A percentile compares a stretch with the other conserved stretches of the same genome.
These are phyloP conservation scores for Barbatosphaeria neglecta DNA, from an alignment of 495 filamentous ascomycete species.

Conservation along the genomic window DNA sequence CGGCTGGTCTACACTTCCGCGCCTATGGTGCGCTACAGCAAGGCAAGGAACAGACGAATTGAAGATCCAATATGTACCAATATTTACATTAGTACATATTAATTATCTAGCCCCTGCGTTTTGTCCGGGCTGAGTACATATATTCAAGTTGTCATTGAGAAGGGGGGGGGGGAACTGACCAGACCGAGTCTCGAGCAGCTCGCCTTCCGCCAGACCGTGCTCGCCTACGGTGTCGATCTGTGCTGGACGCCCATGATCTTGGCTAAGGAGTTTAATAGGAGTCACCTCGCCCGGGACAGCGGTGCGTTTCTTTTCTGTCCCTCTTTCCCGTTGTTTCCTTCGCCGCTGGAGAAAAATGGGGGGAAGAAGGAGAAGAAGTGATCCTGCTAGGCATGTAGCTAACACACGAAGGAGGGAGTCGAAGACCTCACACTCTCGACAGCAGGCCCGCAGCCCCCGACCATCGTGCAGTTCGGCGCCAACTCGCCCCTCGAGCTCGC, in stretches of 20 bases:
- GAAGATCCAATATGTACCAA: too few species aligned
- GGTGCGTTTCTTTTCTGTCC: constrained; percentile 24
- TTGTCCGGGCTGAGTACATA: too few species aligned
- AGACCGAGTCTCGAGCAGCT: constrained; percentile 21
- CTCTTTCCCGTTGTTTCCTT: background rate
- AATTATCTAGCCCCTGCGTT: too few species aligned
- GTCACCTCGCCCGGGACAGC: constrained; percentile 43
- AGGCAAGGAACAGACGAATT: constrained; percentile 28
- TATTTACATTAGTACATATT: too few species aligned
- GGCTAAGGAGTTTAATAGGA: constrained; percentile 59
- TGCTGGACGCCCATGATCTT: constrained; percentile 63
- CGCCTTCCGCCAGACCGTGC: constrained; percentile 50
- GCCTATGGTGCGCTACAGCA: constrained; percentile 60
- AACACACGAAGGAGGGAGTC: background rate
- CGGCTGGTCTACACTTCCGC: constrained; percentile 46
- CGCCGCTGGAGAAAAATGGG: background rate
- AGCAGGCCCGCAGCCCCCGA: constrained; percentile 37
- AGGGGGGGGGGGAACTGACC: background rate
- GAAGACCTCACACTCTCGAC: constrained; percentile 26
- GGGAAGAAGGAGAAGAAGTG: background rate
- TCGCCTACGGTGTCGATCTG: constrained; percentile 48
- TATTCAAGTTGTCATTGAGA: too few species aligned
- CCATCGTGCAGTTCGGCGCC: constrained; percentile 53
- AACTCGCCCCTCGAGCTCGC: constrained; percentile 45
- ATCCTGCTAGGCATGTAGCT: background rate